phyloP scores from a whole-genome alignment of 2,329 filamentous ascomycete species.

The Ophiocordyceps camponoti-saundersi region DNA sequence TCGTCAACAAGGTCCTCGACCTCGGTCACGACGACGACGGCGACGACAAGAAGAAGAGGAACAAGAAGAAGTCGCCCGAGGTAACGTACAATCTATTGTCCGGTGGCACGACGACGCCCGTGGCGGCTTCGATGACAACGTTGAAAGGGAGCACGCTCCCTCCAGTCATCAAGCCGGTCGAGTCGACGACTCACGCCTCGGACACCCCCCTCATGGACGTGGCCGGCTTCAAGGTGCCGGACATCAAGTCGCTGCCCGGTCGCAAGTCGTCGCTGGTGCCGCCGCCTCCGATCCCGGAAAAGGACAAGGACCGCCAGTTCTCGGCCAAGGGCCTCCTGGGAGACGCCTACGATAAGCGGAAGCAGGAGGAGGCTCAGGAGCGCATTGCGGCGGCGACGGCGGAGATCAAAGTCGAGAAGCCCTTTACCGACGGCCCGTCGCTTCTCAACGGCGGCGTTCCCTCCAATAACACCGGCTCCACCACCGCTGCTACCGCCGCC shows the following conservation, averaged over 20 bases:
- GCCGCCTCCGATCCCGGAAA: not conserved
- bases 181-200: not conserved
- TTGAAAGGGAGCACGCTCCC: not conserved
- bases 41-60: not conserved
- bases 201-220: conserved; percentile 4
- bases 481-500: conserved; percentile 3
- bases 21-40: conserved; percentile 20
- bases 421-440: conserved; percentile 40
- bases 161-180: not conserved
- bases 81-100: conserved; percentile 1
- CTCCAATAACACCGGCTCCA: not conserved
- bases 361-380: conserved; percentile 16
- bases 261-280: not conserved
- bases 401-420: conserved; percentile 12
- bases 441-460: conserved; percentile 28
- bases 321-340: conserved; percentile 33
- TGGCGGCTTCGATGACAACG: not conserved
- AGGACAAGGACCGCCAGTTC: conserved; percentile 23
- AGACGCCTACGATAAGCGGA: conserved; percentile 29
- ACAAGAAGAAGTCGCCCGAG: conserved; percentile 5
- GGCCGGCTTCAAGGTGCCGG: conserved; percentile 4
- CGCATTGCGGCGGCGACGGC: conserved; percentile 10
- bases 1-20: conserved; percentile 51
- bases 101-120: not conserved
- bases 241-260: not conserved